Evolutionary conservation across 2,329 filamentous ascomycete species (phyloP).

Genomic region (Rachicladosporium sp.): DNA sequence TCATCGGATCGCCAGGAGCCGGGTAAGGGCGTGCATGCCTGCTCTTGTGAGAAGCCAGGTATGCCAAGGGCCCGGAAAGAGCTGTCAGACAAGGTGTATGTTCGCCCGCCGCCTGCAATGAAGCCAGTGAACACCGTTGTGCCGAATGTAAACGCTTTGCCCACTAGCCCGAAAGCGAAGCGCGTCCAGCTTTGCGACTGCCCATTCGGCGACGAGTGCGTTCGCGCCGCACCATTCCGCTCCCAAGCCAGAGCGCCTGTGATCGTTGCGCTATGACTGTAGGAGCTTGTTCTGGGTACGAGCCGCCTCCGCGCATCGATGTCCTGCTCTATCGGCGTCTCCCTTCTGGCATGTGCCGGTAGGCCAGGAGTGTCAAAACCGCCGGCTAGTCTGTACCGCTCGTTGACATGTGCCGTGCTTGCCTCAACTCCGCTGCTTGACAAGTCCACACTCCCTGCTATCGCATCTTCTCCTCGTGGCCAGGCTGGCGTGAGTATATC

Average conservation of each 20-base stretch:
- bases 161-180: conserved; percentile 50
- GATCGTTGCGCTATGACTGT: conserved; percentile 5
- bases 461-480: conserved; percentile 1
- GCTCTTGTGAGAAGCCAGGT: conserved; percentile 3
- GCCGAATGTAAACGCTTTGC: conserved; percentile 79
- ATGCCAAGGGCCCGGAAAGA: conserved; percentile 2
- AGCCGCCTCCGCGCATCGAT: conserved; percentile 1
- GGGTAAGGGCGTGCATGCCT: conserved; percentile 35
- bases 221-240: conserved; percentile 22
- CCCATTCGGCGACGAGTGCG: conserved; percentile 7
- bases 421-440: conserved; percentile 10
- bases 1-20: conserved; percentile 42
- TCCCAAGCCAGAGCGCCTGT: conserved; percentile 22
- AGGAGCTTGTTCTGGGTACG: conserved; percentile 1
- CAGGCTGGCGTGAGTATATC: conserved; percentile 8
- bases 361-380: conserved; percentile 37
- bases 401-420: conserved; percentile 37
- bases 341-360: conserved; percentile 25
- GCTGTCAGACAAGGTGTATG: conserved; percentile 46
- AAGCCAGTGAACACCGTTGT: conserved; percentile 66
- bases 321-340: conserved; percentile 9
- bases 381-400: conserved; percentile 38
- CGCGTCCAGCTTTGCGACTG: conserved; percentile 37
- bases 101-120: conserved; percentile 67
- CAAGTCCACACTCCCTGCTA: neutral